These are phyloP conservation scores for Paraconiothyrium sp. DNA, from an alignment of 2,329 filamentous ascomycete species.

Conservation along the genomic window DNA sequence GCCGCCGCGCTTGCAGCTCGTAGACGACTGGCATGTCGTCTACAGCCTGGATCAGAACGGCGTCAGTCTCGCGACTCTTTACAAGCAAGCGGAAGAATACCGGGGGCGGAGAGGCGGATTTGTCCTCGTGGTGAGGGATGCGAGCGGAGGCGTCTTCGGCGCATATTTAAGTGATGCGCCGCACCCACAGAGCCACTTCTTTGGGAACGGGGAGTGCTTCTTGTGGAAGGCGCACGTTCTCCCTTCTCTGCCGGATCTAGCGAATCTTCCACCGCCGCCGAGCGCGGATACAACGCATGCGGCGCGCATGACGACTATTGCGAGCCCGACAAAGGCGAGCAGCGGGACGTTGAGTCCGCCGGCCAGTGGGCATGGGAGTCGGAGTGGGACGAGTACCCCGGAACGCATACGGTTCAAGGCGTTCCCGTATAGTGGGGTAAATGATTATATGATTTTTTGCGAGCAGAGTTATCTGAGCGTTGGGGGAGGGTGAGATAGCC, in stretches of 20 bases:
- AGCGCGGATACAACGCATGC: conserved; percentile 71
- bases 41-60: conserved; percentile 95
- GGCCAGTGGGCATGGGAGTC: conserved; percentile 41
- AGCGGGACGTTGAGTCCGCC: conserved; percentile 40
- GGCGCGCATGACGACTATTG: conserved; percentile 68
- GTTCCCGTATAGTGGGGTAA: conserved; percentile 93
- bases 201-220: conserved; percentile 96
- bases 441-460: conserved; percentile 97
- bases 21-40: conserved; percentile 84
- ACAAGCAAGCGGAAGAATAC: conserved; percentile 77
- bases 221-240: conserved; percentile 81
- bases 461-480: conserved; percentile 85
- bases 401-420: conserved; percentile 94
- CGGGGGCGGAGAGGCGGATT: conserved; percentile 80
- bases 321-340: conserved; percentile 25
- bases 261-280: conserved; percentile 74
- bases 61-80: conserved; percentile 85
- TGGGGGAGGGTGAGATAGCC: conserved; percentile 71
- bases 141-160: conserved; percentile 82
- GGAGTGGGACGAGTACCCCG: conserved; percentile 64
- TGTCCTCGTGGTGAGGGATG: conserved; percentile 86
- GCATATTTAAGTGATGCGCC: conserved; percentile 93
- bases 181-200: conserved; percentile 83
- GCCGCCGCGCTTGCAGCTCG: conserved; percentile 84
- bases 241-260: conserved; percentile 59